phyloP scores from a whole-genome alignment of 179 eudicot species.

The Sideroxylon spinosum region DNA sequence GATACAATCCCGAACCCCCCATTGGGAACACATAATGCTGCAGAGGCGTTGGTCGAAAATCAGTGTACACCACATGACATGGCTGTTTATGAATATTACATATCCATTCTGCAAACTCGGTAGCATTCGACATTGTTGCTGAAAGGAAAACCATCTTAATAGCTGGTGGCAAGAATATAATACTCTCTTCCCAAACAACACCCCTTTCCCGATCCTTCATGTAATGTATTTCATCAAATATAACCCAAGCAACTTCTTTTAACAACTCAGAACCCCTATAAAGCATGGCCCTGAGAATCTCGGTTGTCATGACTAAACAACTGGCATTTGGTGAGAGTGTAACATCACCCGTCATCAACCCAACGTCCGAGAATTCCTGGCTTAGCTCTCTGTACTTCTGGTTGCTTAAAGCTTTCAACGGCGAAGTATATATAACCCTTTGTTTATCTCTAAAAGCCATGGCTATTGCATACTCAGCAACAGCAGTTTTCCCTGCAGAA shows the following conservation, averaged over 20 bases:
- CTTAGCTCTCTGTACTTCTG: slow-evolving; percentile 87
- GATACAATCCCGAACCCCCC: slow-evolving; percentile 86
- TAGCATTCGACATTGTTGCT: slow-evolving; percentile 96
- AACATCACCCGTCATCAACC: slow-evolving; percentile 95
- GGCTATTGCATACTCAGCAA: slow-evolving; percentile 94
- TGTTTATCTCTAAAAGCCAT: slow-evolving; percentile 84
- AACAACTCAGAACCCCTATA: slow-evolving; percentile 87
- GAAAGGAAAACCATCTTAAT: slow-evolving; percentile 96
- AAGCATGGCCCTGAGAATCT: slow-evolving; percentile 92
- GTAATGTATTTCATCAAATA: slow-evolving; percentile 94
- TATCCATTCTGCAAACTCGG: slow-evolving; percentile 98
- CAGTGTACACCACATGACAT: slow-evolving; percentile 95
- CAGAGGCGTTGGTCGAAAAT: slow-evolving; percentile 89
- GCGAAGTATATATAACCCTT: slow-evolving; percentile 88
- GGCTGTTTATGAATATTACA: slow-evolving; percentile 95
- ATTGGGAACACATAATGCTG: slow-evolving; percentile 95
- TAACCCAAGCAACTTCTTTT: slow-evolving; percentile 95
- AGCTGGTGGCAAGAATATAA: slow-evolving; percentile 79
- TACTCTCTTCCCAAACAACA: slow-evolving; percentile 98
- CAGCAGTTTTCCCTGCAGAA: slow-evolving; percentile 95
- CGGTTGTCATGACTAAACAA: slow-evolving; percentile 95
- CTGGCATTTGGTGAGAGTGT: slow-evolving; percentile 81
- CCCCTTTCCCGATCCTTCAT: slow-evolving; percentile 98
- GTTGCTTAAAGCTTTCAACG: slow-evolving; percentile 84
- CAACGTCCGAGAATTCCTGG: slow-evolving; percentile 89